Evolutionary conservation across 441 rosid species (phyloP), one percentile per base, ranked within the genome.

Genomic region (Croton setiger): DNA sequence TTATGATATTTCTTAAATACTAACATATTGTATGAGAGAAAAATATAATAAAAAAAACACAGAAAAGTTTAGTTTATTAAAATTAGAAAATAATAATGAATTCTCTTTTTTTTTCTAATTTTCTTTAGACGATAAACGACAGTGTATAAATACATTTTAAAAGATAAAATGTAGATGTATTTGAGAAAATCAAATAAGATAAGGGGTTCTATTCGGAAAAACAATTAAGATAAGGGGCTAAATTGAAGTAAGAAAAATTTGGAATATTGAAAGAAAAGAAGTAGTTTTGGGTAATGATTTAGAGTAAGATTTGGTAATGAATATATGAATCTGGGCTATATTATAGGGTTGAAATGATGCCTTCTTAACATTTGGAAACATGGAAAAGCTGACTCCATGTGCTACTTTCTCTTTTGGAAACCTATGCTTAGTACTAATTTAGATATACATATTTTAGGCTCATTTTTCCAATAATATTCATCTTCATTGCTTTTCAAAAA

Each of bases 301-400:
- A 66, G 78, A 73, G 78, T 78, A 73, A 81, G 85, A 76, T 83
- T 69, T 80, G 83, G 76, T 67, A 33, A 72, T 73, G 63, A 68
- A 68, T 56, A 75, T 41, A 60, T 69, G 81, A 69, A 68, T 77
- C 73, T 60, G 76, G 73, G 23, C 55, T 51, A 74, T 61, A 53
- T 43, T 57, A 72, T 76, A 79, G 82, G 74, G 41, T 77, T 74
- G 83, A 71, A 80, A 85, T 85, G 85, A 85, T 86, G 76, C 75
- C 73, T 78, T 78, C 64, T 74, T 71, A 63, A 76, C 68, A 73
- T 72, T 70, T 67, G 82, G 84, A 77, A 85, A 82, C 72, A 67
- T 72, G 45, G 71, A 78, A 85, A 85, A 79, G 81, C 80, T 83
- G 81, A 68, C 68, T 76, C 86, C 90, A 82, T 85, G 86, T 82